Percentiles rank a stretch among this genome's conserved stretches.
These are phyloP conservation scores for Xylaria bambusicola DNA, from an alignment of 495 filamentous ascomycete genomes.

Conservation along the genomic window DNA sequence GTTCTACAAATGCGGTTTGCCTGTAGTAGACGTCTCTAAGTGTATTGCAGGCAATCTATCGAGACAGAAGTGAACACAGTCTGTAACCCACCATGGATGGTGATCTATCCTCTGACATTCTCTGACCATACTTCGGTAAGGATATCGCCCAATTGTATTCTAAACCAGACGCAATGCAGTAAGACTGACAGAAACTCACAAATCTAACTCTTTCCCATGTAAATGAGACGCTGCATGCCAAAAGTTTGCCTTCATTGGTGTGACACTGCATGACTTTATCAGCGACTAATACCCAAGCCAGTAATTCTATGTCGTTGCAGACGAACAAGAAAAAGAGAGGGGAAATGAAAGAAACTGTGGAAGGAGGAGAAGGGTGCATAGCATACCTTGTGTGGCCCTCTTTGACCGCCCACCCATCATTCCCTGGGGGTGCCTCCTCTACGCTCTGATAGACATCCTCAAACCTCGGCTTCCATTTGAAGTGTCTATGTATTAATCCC, in stretches of 20 bases:
- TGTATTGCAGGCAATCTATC: conserved; percentile 7
- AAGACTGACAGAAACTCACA: conserved; percentile 69
- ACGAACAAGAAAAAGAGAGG: not conserved
- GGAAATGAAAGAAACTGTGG: not conserved
- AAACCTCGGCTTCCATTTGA: conserved; percentile 91
- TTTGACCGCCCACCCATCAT: conserved; percentile 93
- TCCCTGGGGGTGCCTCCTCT: conserved; percentile 75
- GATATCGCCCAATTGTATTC: conserved; percentile 17
- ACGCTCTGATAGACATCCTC: conserved; percentile 82
- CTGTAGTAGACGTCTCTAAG: not conserved
- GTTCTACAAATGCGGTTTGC: not conserved
- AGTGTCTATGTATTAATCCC: conserved; percentile 74
- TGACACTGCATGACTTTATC: conserved; percentile 61
- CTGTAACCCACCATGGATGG: not conserved
- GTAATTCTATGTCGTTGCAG: not conserved
- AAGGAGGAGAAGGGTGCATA: not conserved
- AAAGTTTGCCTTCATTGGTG: conserved; percentile 89
- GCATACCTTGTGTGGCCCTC: conserved; percentile 84
- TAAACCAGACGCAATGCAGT: conserved; percentile 32
- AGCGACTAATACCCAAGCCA: not conserved
- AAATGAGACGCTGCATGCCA: conserved; percentile 67
- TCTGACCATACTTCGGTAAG: conserved; percentile 1
- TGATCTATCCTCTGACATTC: not conserved
- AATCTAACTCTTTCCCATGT: conserved; percentile 74
- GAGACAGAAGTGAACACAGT: not conserved